Evolutionary conservation across 768 basidiomycete genomes (phyloP).

Genomic region (Mycena alexandri): DNA sequence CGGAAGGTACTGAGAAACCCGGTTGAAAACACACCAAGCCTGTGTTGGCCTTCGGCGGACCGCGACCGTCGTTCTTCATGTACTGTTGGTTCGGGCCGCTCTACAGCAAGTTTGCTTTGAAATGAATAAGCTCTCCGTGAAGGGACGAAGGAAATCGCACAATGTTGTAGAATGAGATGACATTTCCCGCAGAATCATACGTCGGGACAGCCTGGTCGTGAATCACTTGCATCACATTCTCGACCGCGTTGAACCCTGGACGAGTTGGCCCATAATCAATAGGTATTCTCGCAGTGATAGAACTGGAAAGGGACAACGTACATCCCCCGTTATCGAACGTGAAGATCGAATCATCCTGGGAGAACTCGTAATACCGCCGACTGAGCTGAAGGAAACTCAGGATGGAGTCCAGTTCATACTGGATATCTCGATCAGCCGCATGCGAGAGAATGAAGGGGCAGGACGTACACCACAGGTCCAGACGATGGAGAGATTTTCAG

Average conservation of each 20-base stretch:
- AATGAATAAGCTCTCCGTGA: not conserved
- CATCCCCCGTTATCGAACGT: slow-evolving; percentile 53
- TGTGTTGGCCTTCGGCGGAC: slow-evolving; percentile 33
- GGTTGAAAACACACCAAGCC: slow-evolving; percentile 11
- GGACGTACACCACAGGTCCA: slow-evolving; percentile 67
- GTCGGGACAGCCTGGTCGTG: slow-evolving; percentile 31
- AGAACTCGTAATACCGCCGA: slow-evolving; percentile 60
- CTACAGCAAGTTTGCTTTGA: not conserved
- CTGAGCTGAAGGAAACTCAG: slow-evolving; percentile 69
- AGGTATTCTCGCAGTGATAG: not conserved
- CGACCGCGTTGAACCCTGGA: slow-evolving; percentile 35
- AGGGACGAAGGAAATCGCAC: not conserved
- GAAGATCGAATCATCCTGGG: slow-evolving; percentile 62
- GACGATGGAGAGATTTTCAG: slow-evolving; percentile 60
- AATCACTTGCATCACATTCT: slow-evolving; percentile 31
- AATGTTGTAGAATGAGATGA: slow-evolving; percentile 35
- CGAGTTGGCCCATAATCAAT: too few species aligned
- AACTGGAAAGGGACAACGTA: too few species aligned
- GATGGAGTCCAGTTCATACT: slow-evolving; percentile 70
- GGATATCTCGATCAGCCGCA: not conserved
- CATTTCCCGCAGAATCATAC: slow-evolving; percentile 26
- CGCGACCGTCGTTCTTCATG: slow-evolving; percentile 36
- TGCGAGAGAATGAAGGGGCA: not conserved
- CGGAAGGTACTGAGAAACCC: too few species aligned
- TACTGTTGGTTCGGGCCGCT: slow-evolving; percentile 38